Conservation (phyloP, 2,329 filamentous ascomycete genomes). For the Colletotrichum sublineola region DNA sequence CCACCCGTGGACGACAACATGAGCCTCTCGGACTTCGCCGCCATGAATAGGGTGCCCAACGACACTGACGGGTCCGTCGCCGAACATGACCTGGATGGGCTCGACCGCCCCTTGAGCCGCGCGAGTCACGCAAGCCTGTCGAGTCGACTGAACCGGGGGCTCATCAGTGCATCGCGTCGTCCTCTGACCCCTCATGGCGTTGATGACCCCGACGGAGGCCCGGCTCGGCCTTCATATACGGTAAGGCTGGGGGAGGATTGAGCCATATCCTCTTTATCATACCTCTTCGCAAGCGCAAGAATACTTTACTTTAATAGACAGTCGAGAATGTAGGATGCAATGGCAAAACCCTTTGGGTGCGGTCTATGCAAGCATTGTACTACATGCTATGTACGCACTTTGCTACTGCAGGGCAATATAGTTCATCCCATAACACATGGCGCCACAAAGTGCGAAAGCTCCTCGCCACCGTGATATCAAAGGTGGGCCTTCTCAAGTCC, state of each 20-base stretch:
- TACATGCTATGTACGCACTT: not conserved
- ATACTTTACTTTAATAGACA: not conserved
- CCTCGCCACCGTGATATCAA: not conserved
- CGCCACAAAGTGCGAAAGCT: not conserved
- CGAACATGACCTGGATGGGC: slow-evolving; percentile 13
- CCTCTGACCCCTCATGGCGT: slow-evolving; percentile 5
- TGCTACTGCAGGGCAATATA: not conserved
- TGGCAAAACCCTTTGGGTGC: not conserved
- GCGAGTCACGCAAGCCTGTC: slow-evolving; percentile 27
- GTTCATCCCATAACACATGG: too few species aligned
- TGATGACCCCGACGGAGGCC: slow-evolving; percentile 9
- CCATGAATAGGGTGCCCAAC: slow-evolving; percentile 33
- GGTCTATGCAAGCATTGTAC: too few species aligned
- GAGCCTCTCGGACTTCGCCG: slow-evolving; percentile 43
- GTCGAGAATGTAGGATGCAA: not conserved
- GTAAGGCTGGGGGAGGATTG: slow-evolving; percentile 37
- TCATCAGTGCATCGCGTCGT: not conserved
- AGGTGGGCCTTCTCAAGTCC: not conserved
- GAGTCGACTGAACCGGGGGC: slow-evolving; percentile 27
- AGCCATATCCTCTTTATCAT: not conserved
- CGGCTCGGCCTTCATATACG: slow-evolving; percentile 12
- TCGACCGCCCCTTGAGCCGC: slow-evolving; percentile 30
- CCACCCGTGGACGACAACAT: slow-evolving; percentile 40
- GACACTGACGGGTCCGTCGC: slow-evolving; percentile 13
- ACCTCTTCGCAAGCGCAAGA: not conserved